Conservation (phyloP, 192 early-diverging fungal genomes). For the Coemansia sp. region DNA sequence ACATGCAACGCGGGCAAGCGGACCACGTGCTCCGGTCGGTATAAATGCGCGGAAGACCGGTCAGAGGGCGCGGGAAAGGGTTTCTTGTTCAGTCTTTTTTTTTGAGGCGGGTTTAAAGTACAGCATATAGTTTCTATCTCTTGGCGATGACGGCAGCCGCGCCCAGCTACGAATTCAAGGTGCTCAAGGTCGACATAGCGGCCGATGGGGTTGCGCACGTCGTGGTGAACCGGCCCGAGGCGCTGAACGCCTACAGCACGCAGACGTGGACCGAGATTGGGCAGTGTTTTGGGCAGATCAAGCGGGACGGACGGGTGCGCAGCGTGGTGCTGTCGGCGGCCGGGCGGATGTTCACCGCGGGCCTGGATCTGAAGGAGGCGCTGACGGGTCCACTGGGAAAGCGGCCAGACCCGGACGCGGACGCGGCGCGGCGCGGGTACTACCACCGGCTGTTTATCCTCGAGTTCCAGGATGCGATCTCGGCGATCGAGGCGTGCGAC, state of each 20-base stretch:
- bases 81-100: constrained; percentile 1
- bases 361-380: constrained; percentile 72
- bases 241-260: constrained; percentile 78
- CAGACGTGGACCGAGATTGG: constrained; percentile 64
- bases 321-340: constrained; percentile 73
- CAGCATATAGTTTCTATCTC: no score
- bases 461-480: constrained; percentile 64
- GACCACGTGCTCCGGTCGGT: no score
- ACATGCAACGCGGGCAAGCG: no score
- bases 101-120: neutral
- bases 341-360: constrained; percentile 81
- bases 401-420: constrained; percentile 4
- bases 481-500: constrained; percentile 75
- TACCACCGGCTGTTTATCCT: constrained; percentile 47
- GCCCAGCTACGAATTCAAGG: constrained; percentile 54
- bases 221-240: constrained; percentile 74
- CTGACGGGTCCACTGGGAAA: constrained; percentile 14
- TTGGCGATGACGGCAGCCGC: neutral
- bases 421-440: constrained; percentile 44
- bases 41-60: no score
- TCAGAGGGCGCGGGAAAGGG: no score
- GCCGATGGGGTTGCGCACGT: constrained; percentile 70
- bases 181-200: constrained; percentile 57
- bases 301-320: constrained; percentile 64
- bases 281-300: constrained; percentile 57